Evolutionary conservation across 2,329 filamentous ascomycete genomes (phyloP).

Genomic region (Eutypa lata): DNA sequence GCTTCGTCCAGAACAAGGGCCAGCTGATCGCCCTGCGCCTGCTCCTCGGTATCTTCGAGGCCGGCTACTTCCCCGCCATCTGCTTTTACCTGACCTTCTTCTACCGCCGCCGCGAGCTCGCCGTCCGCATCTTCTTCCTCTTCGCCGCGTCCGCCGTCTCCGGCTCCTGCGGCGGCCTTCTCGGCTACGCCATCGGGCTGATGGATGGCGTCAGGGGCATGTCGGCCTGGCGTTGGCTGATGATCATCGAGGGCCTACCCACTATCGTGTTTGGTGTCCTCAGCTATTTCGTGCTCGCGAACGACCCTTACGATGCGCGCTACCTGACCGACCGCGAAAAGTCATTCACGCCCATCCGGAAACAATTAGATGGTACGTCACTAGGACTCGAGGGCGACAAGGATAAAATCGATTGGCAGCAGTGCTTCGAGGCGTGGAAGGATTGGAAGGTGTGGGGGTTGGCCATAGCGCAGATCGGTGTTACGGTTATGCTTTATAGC

Average conservation of each 20-base stretch:
- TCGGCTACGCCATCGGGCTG: conserved; percentile 29
- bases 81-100: not conserved
- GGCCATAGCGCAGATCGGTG: conserved; percentile 50
- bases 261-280: conserved; percentile 48
- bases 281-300: conserved; percentile 52
- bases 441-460: conserved; percentile 49
- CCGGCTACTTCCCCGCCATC: not conserved
- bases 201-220: conserved; percentile 10
- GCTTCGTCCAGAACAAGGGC: not conserved
- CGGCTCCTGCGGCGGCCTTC: conserved; percentile 4
- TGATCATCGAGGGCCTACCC: conserved; percentile 51
- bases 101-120: not conserved
- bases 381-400: not conserved
- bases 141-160: not conserved
- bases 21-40: conserved; percentile 1
- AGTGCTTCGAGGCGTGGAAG: conserved; percentile 37
- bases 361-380: not conserved
- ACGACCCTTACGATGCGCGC: conserved; percentile 40
- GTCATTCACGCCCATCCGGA: not conserved
- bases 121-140: not conserved
- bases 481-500: conserved; percentile 44
- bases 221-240: conserved; percentile 64
- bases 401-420: conserved; percentile 47
- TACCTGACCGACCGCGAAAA: conserved; percentile 5
- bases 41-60: conserved; percentile 1